Conservation (phyloP, 2,329 filamentous ascomycete species). For the Aspergillus ustus region DNA sequence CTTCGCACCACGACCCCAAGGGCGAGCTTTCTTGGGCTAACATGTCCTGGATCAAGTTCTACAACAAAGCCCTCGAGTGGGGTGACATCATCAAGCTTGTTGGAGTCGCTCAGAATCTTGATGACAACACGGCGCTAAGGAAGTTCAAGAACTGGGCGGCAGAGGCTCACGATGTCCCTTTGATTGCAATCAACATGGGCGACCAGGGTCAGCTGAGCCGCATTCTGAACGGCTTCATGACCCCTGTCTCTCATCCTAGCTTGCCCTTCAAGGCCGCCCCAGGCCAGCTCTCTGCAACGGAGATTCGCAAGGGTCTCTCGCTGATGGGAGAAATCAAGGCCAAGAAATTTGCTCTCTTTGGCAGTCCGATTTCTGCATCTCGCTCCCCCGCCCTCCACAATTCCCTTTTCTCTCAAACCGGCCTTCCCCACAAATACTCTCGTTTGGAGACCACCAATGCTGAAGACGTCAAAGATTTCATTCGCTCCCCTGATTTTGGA, state of each 20-base stretch:
- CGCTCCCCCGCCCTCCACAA: constrained; percentile 91
- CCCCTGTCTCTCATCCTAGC: constrained; percentile 85
- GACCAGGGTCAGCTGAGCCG: constrained; percentile 83
- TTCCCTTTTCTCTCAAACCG: constrained; percentile 73
- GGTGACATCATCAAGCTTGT: constrained; percentile 96
- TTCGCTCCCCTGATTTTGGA: constrained; percentile 77
- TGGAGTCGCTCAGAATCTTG: constrained; percentile 73
- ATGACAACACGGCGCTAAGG: constrained; percentile 85
- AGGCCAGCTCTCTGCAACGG: constrained; percentile 85
- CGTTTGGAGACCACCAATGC: constrained; percentile 73
- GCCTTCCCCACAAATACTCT: constrained; percentile 83
- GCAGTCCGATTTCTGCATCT: constrained; percentile 79
- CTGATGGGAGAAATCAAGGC: constrained; percentile 78
- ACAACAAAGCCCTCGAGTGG: constrained; percentile 86
- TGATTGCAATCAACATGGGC: constrained; percentile 98
- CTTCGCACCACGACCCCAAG: constrained; percentile 89
- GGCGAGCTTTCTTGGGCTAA: constrained; percentile 84
- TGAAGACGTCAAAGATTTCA: constrained; percentile 64
- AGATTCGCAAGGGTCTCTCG: constrained; percentile 79
- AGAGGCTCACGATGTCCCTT: constrained; percentile 73
- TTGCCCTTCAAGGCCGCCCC: constrained; percentile 94
- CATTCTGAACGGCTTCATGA: constrained; percentile 89
- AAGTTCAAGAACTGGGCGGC: constrained; percentile 80
- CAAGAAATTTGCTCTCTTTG: constrained; percentile 84
- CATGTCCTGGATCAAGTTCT: constrained; percentile 87